phyloP scores from a whole-genome alignment of 108 stramenopile genomes.

The Discostella pseudostelligera region DNA sequence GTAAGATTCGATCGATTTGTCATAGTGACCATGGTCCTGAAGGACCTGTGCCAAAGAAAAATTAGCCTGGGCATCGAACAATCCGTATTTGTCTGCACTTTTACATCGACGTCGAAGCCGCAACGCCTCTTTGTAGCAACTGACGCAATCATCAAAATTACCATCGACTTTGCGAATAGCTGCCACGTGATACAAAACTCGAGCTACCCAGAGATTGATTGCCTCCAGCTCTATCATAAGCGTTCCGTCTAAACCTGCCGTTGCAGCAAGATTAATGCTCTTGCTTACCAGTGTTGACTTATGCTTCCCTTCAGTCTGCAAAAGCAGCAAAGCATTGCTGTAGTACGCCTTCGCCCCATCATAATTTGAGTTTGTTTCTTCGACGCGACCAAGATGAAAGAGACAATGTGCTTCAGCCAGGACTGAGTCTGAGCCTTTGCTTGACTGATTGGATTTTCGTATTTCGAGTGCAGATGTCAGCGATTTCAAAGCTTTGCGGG shows the following conservation, averaged over 20 bases:
- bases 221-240: conserved; percentile 27
- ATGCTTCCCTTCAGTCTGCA: conserved; percentile 31
- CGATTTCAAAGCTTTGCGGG: conserved; percentile 10
- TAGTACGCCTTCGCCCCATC: conserved; percentile 23
- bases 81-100: conserved; percentile 19
- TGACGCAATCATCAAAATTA: conserved; percentile 9
- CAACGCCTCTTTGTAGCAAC: conserved; percentile 25
- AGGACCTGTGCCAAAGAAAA: conserved; percentile 21
- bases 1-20: conserved; percentile 39
- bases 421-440: conserved; percentile 2
- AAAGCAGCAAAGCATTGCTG: conserved; percentile 21
- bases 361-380: conserved; percentile 14
- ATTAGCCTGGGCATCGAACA: conserved; percentile 22
- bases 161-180: conserved; percentile 23
- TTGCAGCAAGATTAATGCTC: not conserved
- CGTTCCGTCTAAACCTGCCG: conserved; percentile 1
- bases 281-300: conserved; percentile 2
- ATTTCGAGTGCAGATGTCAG: conserved; percentile 25
- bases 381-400: conserved; percentile 31
- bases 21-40: conserved; percentile 20
- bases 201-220: conserved; percentile 39
- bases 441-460: not conserved
- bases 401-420: conserved; percentile 32
- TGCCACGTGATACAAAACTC: conserved; percentile 27
- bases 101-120: conserved; percentile 26